phyloP scores from a whole-genome alignment of 192 early-diverging fungal genomes.

The Spizellomyces punctatus region DNA sequence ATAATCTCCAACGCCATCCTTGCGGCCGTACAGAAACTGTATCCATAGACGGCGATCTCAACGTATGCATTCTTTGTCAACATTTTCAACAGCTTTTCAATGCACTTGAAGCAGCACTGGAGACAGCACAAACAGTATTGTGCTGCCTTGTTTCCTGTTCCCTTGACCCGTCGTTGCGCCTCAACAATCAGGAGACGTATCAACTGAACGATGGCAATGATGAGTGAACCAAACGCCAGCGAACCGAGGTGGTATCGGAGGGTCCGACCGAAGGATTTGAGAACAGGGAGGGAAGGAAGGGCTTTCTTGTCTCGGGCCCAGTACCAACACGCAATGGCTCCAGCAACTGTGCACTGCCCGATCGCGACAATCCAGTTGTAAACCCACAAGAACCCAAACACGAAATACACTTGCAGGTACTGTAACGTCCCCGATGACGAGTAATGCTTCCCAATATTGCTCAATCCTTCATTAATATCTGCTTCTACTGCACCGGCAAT shows the following conservation, averaged over 20 bases:
- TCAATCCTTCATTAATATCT: slow-evolving; percentile 21
- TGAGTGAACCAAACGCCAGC: slow-evolving; percentile 53
- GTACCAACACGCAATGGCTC: slow-evolving; percentile 56
- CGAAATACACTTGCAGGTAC: slow-evolving; percentile 52
- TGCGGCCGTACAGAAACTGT: slow-evolving; percentile 53
- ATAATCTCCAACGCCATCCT: slow-evolving; percentile 44
- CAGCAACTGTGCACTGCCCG: slow-evolving; percentile 50
- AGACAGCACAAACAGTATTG: slow-evolving; percentile 44
- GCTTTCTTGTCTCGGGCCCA: slow-evolving; percentile 54
- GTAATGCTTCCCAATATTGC: slow-evolving; percentile 14
- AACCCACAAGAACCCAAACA: slow-evolving; percentile 61
- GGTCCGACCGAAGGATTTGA: slow-evolving; percentile 40
- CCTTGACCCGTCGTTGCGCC: slow-evolving; percentile 33
- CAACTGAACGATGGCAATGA: slow-evolving; percentile 56
- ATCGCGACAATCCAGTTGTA: slow-evolving; percentile 52
- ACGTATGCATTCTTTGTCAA: slow-evolving; percentile 66
- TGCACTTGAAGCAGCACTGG: slow-evolving; percentile 46
- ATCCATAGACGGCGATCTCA: slow-evolving; percentile 53
- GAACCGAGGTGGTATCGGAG: slow-evolving; percentile 57
- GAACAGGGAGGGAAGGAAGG: slow-evolving; percentile 31
- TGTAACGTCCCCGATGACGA: slow-evolving; percentile 6
- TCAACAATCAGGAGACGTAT: slow-evolving; percentile 47
- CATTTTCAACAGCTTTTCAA: slow-evolving; percentile 52
- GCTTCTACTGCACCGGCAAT: slow-evolving; percentile 10
- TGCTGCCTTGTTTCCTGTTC: slow-evolving; percentile 30